These are phyloP conservation scores for Cladophialophora psammophila DNA, from an alignment of 2,329 filamentous ascomycete species.

Conservation along the genomic window DNA sequence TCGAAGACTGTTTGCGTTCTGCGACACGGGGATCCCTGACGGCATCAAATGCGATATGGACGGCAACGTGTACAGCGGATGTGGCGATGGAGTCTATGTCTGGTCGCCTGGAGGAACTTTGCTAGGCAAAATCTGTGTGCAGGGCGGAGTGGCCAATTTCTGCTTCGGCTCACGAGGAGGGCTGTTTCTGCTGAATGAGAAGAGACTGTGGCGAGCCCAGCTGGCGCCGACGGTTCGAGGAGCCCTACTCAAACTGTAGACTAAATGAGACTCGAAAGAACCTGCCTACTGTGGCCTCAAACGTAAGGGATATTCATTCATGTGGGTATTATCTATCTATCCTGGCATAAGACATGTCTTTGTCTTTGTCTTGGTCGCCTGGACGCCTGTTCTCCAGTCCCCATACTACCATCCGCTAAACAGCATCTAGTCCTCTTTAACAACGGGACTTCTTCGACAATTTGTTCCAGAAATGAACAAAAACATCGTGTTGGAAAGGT, in stretches of 20 bases:
- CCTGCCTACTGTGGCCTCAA: background rate
- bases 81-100: conserved; percentile 62
- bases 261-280: too few relatives aligned
- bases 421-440: conserved; percentile 6
- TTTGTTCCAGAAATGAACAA: conserved; percentile 10
- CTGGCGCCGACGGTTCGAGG: background rate
- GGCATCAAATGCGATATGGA: conserved; percentile 58
- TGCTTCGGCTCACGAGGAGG: conserved; percentile 49
- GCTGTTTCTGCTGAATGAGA: conserved; percentile 25
- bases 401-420: conserved; percentile 14
- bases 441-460: conserved; percentile 1
- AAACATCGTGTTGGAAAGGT: conserved; percentile 9
- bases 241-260: background rate
- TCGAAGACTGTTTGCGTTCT: conserved; percentile 61
- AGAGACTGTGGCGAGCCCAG: conserved; percentile 17
- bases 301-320: conserved; percentile 9
- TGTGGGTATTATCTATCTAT: conserved; percentile 27
- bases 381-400: conserved; percentile 9
- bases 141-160: conserved; percentile 58
- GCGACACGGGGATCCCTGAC: conserved; percentile 56
- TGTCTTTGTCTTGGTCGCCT: conserved; percentile 13
- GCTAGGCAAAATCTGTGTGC: conserved; percentile 65
- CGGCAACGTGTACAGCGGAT: conserved; percentile 64
- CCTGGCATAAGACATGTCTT: conserved; percentile 18
- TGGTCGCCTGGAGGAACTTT: conserved; percentile 59